Percentiles rank a stretch among this genome's conserved stretches.
phyloP scores from a whole-genome alignment of 176 grass and related monocot species.

The Panicum miliaceum region DNA sequence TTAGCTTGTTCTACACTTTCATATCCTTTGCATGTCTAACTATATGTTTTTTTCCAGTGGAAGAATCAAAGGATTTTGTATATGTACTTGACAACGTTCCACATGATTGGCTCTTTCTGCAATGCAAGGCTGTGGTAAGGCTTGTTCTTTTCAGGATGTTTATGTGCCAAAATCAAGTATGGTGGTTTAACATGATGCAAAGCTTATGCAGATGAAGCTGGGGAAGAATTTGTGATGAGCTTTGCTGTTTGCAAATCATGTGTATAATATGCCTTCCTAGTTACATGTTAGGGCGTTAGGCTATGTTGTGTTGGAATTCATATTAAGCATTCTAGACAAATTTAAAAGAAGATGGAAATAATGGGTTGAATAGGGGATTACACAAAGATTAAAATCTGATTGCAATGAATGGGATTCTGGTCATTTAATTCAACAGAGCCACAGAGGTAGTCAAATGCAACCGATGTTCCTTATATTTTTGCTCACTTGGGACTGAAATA shows the following conservation, averaged over 20 bases:
- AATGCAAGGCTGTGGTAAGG: slow-evolving; percentile 89
- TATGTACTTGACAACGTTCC: slow-evolving; percentile 80
- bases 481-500: background rate
- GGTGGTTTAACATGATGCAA: background rate
- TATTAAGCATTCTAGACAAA: background rate
- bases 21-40: slow-evolving; percentile 15
- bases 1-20: background rate
- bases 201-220: background rate
- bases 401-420: background rate
- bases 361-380: background rate
- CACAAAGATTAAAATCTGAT: background rate
- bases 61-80: slow-evolving; percentile 62
- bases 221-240: background rate
- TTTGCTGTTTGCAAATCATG: background rate
- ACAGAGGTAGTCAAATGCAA: background rate
- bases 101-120: slow-evolving; percentile 90
- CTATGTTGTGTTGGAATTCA: background rate
- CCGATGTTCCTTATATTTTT: slow-evolving; percentile 1
- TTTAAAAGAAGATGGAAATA: background rate
- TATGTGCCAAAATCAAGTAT: background rate
- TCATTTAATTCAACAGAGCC: background rate
- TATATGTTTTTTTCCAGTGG: slow-evolving; percentile 55
- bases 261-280: background rate
- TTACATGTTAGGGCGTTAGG: background rate
- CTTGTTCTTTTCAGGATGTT: slow-evolving; percentile 2